Base-by-base conservation (phyloP, 345 rosid genomes). In the Theobroma cacao region DNA sequence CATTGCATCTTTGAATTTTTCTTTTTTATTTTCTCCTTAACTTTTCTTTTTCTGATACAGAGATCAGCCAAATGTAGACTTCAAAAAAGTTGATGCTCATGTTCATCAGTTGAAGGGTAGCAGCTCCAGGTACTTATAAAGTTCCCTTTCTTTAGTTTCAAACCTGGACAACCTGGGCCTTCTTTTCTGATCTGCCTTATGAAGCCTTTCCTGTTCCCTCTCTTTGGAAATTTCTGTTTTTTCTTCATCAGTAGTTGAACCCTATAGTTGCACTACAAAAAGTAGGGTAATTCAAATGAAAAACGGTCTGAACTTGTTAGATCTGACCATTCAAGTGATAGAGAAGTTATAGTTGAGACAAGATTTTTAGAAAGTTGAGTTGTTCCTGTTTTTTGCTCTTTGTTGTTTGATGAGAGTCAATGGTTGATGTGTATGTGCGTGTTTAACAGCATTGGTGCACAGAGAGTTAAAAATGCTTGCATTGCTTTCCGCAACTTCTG, bases 51-150 rank as follows among this genome's bases (percentile, higher is more conserved):
- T 45, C 4, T 77, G 80, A 60, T 63, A 3, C 63, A 95, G 99
- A 65, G 94, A 87, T 70, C 95, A 92, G 82, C 95, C 80, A 83
- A 84, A 71, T 81, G 88, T 92, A 53, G 97, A 95, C 86, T 92
- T 95, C 90, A 93, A 87, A 83, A 90, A 80, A 80, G 92, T 93
- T 74, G 98, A 95, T 84, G 88, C 94, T 1, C 89, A 90, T 91
- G 98, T 92, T 64, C 99, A 95, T 86, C 99, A 95, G 83, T 86
- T 92, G 80, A 95, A 95, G 87, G 99, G 99, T 78, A 95, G 99
- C 85, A 95, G 99, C 78, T 90, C 99, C 72, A 95, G 99, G 98
- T 95, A 69, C 11, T 26, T 9, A 5, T 0, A 10, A 31, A 8
- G 33, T 15, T 62, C 61, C 31, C 48, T 60, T 3, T 33, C 30